Evolutionary conservation across 2,329 filamentous ascomycete species (phyloP), one percentile per base, ranked within the genome.

Genomic region (Xylariaceae sp.): DNA sequence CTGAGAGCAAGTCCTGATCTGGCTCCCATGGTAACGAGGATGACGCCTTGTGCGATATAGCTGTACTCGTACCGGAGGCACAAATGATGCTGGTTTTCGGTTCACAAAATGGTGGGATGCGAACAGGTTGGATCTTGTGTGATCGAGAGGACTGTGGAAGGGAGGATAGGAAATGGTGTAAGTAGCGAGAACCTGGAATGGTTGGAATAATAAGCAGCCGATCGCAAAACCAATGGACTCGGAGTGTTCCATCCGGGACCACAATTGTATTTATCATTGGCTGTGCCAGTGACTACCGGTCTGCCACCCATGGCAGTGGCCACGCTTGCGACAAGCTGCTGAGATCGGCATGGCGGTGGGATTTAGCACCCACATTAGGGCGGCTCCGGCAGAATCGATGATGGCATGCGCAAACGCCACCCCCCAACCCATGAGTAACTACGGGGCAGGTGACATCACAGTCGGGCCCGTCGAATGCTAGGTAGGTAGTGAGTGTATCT

Each of bases 1-100:
- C 89, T 89, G 63, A 95, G 81, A 63, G 82, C 76, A 57, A 85
- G 70, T 59, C 84, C 82, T 42, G 74, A 71, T 58, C 76, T 75
- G 55, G 75, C 70, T 58, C 77, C 81, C 85, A 87, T 88, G 50
- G 55, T 77, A 67, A 53, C 37, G 56, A 39, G 47, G 41, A 29
- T n/a, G 7, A 26, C 10, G 21, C 21, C 26, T 47, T 56, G 48
- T 47, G 10, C 36, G 22, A 52, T 44, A 19, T 41, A 15, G 45
- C 53, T 58, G 55, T 61, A 43, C 36, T 56, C 50, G 53, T 58
- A 43, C 36, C 10, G 32, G 36, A 44, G 10, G 39, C 44, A 34
- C 42, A 41, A 18, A n/a, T n/a, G 16, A 36, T 43, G 21, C 42
- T 42, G n/a, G 40, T 54, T 26, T 29, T 39, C 4, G 21, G 32